Evolutionary conservation across 75 land plant genomes (phyloP).

Genomic region (Pinus taeda): DNA sequence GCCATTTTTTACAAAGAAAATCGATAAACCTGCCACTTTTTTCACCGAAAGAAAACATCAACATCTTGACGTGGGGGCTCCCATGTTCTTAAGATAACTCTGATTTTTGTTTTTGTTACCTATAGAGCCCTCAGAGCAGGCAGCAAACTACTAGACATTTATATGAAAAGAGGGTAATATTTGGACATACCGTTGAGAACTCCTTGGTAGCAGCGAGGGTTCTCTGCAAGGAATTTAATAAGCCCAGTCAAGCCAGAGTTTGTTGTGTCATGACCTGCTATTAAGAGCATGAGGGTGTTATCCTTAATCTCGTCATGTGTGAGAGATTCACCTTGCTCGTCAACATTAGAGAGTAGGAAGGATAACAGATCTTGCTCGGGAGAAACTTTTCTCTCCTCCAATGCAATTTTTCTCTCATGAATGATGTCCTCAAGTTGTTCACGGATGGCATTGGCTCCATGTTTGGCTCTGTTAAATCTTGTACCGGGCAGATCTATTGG

Average conservation of each 20-base stretch:
- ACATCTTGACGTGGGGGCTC: too few relatives aligned
- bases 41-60: too few relatives aligned
- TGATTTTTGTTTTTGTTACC: too few relatives aligned
- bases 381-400: conserved; percentile 11
- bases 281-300: conserved; percentile 34
- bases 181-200: neutral
- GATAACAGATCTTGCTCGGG: conserved; percentile 35
- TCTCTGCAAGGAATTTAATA: conserved; percentile 15
- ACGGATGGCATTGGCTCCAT: conserved; percentile 2
- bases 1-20: too few relatives aligned
- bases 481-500: conserved; percentile 40
- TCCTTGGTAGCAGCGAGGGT: neutral
- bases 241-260: conserved; percentile 16
- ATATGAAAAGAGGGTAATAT: conserved; percentile 1
- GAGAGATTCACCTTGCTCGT: conserved; percentile 33
- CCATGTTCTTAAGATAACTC: too few relatives aligned
- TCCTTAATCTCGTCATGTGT: conserved; percentile 39
- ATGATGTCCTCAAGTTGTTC: neutral
- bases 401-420: conserved; percentile 18
- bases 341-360: conserved; percentile 20
- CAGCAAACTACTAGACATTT: too few relatives aligned
- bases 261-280: conserved; percentile 67
- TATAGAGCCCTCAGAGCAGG: too few relatives aligned
- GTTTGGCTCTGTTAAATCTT: conserved; percentile 17
- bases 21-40: too few relatives aligned